Evolutionary conservation across 2,329 filamentous ascomycete species (phyloP), one percentile per base, ranked within the genome.

Genomic region (Calcarisporium arbuscula): DNA sequence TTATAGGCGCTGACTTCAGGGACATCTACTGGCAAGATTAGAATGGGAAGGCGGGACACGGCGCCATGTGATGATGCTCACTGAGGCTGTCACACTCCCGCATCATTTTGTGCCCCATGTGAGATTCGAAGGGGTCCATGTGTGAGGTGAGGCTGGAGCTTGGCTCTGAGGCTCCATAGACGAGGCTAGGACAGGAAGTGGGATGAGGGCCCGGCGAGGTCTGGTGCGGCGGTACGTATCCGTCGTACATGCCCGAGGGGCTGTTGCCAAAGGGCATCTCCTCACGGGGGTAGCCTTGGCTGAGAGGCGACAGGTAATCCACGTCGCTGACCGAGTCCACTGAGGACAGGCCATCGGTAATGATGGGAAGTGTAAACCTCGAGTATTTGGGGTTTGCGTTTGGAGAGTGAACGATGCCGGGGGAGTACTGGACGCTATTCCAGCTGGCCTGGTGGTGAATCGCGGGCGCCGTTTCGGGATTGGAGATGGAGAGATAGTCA

Each of bases 281-380:
- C 19, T 80, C 74, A 42, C 72, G 73, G 57, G 41, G 68, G 68
- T 62, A 77, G 42, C 57, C 59, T 41, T 77, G 74, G 52, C 66
- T 69, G 44, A 80, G 64, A 8, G 77, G 75, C 4, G 77, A 80
- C 48, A 77, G 57, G 48, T 80, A 80, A 48, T 80, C 75, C 39
- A 73, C 68, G 18, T 80, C 76, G 50, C 73, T 78, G 36, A 80
- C 64, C 3, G 75, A 72, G 44, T 79, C 75, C 36, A 76, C 62
- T 1, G 70, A 67, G 2, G 72, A 71, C 19, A 77, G 60, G 29
- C 66, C 61, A 19, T 73, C 70, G 32, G 60, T 60, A 42, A 72
- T 57, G 31, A 70, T 65, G 41, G 68, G 60, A 40, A 66, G 51
- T 27, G 62, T 54, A 41, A 69, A 57, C 45, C 67, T 64, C 44